A percentile compares a stretch with the other conserved stretches of the same genome.
Conservation (phyloP, 2,329 filamentous ascomycete genomes). For the Eutypella sp. region DNA sequence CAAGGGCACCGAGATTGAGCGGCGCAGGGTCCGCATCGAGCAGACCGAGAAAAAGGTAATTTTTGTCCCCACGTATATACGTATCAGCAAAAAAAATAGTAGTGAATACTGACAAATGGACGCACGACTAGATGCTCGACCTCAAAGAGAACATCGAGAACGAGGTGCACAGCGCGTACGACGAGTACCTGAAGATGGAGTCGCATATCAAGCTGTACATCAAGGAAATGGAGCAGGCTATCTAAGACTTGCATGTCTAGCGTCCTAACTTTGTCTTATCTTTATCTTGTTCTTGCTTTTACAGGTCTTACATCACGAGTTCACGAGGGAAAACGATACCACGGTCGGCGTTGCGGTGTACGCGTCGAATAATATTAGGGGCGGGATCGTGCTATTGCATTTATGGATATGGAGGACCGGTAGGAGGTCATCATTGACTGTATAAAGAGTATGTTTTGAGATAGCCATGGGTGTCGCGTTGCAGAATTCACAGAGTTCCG, state of each 20-base stretch:
- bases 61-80: too few species aligned
- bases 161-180: slow-evolving; percentile 83
- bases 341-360: slow-evolving; percentile 34
- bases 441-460: background rate
- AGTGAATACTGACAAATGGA: slow-evolving; percentile 23
- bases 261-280: slow-evolving; percentile 5
- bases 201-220: slow-evolving; percentile 97
- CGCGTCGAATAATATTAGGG: slow-evolving; percentile 3
- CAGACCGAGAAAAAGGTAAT: slow-evolving; percentile 98
- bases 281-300: slow-evolving; percentile 8
- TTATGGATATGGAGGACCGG: background rate
- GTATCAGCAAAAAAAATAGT: too few species aligned
- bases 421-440: too few species aligned
- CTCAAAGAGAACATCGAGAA: slow-evolving; percentile 96
- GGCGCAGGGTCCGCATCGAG: slow-evolving; percentile 86
- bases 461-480: background rate
- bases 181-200: slow-evolving; percentile 97
- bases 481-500: background rate
- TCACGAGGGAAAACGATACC: slow-evolving; percentile 35
- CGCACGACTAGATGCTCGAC: slow-evolving; percentile 83
- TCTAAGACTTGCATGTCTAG: slow-evolving; percentile 34
- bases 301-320: slow-evolving; percentile 22
- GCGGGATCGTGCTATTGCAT: background rate
- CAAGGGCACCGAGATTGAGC: slow-evolving; percentile 88
- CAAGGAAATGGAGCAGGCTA: slow-evolving; percentile 94